Evolutionary conservation across 192 early-diverging fungal species (phyloP).

Genomic region (Dissophora ornata): DNA sequence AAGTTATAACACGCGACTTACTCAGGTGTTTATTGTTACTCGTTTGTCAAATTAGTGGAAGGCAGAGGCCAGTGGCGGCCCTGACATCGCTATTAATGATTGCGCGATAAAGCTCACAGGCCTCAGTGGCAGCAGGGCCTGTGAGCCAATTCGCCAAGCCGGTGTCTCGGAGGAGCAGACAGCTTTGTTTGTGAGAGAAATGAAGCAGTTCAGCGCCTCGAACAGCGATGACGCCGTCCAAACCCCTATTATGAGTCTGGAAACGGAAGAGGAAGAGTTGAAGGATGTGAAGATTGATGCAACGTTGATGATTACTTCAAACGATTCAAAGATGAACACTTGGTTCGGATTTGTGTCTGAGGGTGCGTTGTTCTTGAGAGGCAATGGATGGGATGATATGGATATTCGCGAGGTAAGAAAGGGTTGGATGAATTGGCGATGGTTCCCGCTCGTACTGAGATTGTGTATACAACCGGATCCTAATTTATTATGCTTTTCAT

Average conservation of each 20-base stretch:
- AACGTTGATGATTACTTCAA: slow-evolving; percentile 44
- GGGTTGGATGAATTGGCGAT: background rate
- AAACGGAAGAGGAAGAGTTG: slow-evolving; percentile 3
- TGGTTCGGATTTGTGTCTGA: slow-evolving; percentile 49
- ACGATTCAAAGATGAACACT: slow-evolving; percentile 46
- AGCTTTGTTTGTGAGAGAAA: slow-evolving; percentile 38
- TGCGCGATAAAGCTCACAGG: slow-evolving; percentile 45
- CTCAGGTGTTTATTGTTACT: too few species aligned
- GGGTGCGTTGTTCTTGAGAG: slow-evolving; percentile 24
- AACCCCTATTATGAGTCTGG: background rate
- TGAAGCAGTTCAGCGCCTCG: slow-evolving; percentile 25
- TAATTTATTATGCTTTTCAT: background rate
- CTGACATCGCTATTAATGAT: slow-evolving; percentile 55
- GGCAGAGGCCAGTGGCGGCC: slow-evolving; percentile 52
- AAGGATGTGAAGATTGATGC: slow-evolving; percentile 26
- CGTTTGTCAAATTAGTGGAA: too few species aligned
- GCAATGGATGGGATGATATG: slow-evolving; percentile 49
- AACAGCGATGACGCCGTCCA: slow-evolving; percentile 20
- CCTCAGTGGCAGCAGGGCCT: slow-evolving; percentile 49
- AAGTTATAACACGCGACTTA: too few species aligned
- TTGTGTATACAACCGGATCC: too few species aligned
- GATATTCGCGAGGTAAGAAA: slow-evolving; percentile 46
- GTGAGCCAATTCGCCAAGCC: slow-evolving; percentile 44
- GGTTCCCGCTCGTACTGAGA: background rate
- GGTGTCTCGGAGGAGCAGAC: slow-evolving; percentile 23